phyloP scores from a whole-genome alignment of 2,329 filamentous ascomycete species.

The Annulohypoxylon truncatum region DNA sequence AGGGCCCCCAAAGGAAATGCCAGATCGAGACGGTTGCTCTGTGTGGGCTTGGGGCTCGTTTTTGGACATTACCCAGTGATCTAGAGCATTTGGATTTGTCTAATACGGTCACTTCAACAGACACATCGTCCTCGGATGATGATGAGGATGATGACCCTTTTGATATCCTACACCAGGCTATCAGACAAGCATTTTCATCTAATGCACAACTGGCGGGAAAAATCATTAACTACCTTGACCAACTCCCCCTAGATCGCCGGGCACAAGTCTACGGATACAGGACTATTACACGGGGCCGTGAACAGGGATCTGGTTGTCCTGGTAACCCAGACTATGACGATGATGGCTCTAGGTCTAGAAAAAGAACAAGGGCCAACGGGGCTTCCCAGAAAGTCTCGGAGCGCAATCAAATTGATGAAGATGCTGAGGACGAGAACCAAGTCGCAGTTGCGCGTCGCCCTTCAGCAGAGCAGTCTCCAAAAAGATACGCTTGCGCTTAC shows the following conservation, averaged over 20 bases:
- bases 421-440: slow-evolving; percentile 10
- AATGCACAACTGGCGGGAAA: slow-evolving; percentile 8
- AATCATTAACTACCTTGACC: slow-evolving; percentile 5
- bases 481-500: slow-evolving; percentile 24
- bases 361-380: neutral
- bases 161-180: slow-evolving; percentile 6
- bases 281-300: neutral
- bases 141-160: slow-evolving; percentile 7
- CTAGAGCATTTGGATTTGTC: neutral
- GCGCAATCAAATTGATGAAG: neutral
- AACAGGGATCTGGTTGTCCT: neutral
- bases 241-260: slow-evolving; percentile 12
- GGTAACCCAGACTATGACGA: neutral
- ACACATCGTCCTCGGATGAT: slow-evolving; percentile 14
- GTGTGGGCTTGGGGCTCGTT: neutral
- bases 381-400: neutral
- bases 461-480: neutral
- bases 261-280: slow-evolving; percentile 11
- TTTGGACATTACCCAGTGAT: neutral
- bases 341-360: neutral
- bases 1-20: neutral
- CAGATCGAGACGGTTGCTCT: neutral
- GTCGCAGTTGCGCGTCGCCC: slow-evolving; percentile 3
- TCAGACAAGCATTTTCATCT: slow-evolving; percentile 11
- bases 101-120: slow-evolving; percentile 1